These are phyloP conservation scores for Acmispon strigosus DNA, from an alignment of 306 rosid species.

Conservation along the genomic window DNA sequence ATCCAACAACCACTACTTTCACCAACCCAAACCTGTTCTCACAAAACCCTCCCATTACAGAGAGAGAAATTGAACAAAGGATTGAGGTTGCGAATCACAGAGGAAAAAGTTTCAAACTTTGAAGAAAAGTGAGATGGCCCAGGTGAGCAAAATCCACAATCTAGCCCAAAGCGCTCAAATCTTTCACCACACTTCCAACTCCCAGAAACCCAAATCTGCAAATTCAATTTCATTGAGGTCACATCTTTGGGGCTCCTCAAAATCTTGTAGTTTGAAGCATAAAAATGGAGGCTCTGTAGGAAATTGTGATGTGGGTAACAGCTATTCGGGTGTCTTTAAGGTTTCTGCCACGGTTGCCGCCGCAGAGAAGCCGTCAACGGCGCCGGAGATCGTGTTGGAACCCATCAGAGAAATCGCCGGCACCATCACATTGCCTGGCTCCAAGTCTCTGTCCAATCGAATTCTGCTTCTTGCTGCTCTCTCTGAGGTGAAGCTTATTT, in stretches of 20 bases:
- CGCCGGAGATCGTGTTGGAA: slow-evolving; percentile 82
- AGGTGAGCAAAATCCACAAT: slow-evolving; percentile 55
- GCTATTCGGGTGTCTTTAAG: slow-evolving; percentile 15
- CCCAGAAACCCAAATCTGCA: slow-evolving; percentile 50
- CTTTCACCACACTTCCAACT: slow-evolving; percentile 36
- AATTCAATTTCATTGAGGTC: slow-evolving; percentile 48
- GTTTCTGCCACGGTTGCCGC: slow-evolving; percentile 64
- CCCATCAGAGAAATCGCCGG: slow-evolving; percentile 92
- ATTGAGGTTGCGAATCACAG: background rate
- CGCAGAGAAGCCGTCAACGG: slow-evolving; percentile 68
- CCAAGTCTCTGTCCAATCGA: slow-evolving; percentile 90
- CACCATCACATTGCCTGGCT: slow-evolving; percentile 77
- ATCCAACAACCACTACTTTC: slow-evolving; percentile 32
- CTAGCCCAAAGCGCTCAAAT: slow-evolving; percentile 49
- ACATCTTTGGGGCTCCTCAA: slow-evolving; percentile 38
- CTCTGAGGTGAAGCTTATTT: slow-evolving; percentile 64
- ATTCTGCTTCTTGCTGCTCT: slow-evolving; percentile 96
- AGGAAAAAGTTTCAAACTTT: slow-evolving; percentile 13
- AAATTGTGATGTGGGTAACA: slow-evolving; percentile 20
- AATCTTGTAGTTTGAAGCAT: slow-evolving; percentile 37
- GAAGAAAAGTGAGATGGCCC: slow-evolving; percentile 47
- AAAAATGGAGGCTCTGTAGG: slow-evolving; percentile 24
- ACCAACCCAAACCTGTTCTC: slow-evolving; percentile 29
- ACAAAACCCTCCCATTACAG: background rate
- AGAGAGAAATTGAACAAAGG: background rate